A percentile compares a stretch with the other conserved stretches of the same genome.
Evolutionary conservation across 1,284 basidiomycete species (phyloP).

Genomic region (Rhodotorula sp.): DNA sequence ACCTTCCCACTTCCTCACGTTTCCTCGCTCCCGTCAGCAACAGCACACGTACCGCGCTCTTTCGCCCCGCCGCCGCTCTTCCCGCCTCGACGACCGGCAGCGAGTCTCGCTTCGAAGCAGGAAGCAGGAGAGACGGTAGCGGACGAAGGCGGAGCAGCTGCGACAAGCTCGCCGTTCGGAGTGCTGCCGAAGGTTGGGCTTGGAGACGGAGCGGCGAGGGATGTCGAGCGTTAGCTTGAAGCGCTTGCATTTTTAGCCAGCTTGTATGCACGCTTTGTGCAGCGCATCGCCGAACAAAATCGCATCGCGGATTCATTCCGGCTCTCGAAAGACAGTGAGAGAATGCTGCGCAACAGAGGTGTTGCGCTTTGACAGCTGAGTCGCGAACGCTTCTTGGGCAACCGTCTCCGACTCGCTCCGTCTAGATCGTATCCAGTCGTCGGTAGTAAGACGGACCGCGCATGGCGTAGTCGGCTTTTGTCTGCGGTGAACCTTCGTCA

Average conservation of each 20-base stretch:
- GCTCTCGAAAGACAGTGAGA: too few species aligned
- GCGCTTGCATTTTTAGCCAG: too few species aligned
- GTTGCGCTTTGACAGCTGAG: too few species aligned
- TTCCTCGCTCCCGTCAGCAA: neutral
- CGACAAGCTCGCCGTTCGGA: constrained; percentile 29
- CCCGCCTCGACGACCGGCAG: neutral
- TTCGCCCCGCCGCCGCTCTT: constrained; percentile 9
- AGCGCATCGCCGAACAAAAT: too few species aligned
- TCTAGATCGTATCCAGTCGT: constrained; percentile 16
- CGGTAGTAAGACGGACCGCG: constrained; percentile 33
- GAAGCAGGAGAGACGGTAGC: constrained; percentile 10
- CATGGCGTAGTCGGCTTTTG: constrained; percentile 35
- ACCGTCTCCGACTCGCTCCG: neutral
- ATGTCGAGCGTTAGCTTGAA: too few species aligned
- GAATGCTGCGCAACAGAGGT: too few species aligned
- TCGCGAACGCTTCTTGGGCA: neutral
- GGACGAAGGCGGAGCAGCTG: constrained; percentile 31
- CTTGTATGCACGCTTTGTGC: too few species aligned
- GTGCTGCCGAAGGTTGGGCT: constrained; percentile 3
- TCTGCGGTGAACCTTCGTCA: neutral
- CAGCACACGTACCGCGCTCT: neutral
- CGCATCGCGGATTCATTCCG: too few species aligned
- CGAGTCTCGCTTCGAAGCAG: neutral
- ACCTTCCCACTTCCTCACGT: neutral
- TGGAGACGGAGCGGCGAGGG: too few species aligned